Evolutionary conservation across 495 filamentous ascomycete species (phyloP).

Genomic region (Trichoderma reesei): DNA sequence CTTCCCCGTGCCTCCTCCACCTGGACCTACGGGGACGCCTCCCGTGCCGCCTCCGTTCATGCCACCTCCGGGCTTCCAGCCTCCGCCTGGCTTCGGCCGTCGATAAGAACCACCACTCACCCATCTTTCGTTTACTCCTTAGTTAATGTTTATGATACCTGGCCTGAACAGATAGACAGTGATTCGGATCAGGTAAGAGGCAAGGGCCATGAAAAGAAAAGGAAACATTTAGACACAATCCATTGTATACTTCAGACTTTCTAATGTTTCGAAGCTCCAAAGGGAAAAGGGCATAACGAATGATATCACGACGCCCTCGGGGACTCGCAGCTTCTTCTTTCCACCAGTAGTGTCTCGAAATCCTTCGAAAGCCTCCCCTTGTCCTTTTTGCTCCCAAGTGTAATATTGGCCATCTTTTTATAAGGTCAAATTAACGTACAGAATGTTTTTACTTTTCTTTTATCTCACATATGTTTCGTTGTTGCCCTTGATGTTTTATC

Average conservation of each 20-base stretch:
- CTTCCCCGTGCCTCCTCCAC: conserved; percentile 20
- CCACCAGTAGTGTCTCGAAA: background rate
- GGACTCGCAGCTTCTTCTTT: background rate
- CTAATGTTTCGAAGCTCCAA: background rate
- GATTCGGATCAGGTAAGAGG: background rate
- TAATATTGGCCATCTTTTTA: background rate
- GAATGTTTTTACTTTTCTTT: background rate
- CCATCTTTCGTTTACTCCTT: background rate
- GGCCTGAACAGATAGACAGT: background rate
- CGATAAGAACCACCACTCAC: background rate
- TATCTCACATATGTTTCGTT: background rate
- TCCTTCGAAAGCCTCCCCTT: background rate
- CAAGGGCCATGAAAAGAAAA: background rate
- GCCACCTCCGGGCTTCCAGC: conserved; percentile 13
- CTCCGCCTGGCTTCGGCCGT: conserved; percentile 17
- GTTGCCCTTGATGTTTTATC: too few species aligned
- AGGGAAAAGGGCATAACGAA: background rate
- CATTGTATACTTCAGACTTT: background rate
- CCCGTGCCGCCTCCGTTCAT: conserved; percentile 15
- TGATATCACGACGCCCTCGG: background rate
- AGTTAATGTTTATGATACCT: background rate
- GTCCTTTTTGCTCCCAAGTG: background rate
- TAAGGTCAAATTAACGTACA: background rate
- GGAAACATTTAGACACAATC: background rate
- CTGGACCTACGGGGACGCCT: conserved; percentile 16